Conservation (phyloP, 2,329 filamentous ascomycete species). For the Magnaporthiopsis rhizophila region DNA sequence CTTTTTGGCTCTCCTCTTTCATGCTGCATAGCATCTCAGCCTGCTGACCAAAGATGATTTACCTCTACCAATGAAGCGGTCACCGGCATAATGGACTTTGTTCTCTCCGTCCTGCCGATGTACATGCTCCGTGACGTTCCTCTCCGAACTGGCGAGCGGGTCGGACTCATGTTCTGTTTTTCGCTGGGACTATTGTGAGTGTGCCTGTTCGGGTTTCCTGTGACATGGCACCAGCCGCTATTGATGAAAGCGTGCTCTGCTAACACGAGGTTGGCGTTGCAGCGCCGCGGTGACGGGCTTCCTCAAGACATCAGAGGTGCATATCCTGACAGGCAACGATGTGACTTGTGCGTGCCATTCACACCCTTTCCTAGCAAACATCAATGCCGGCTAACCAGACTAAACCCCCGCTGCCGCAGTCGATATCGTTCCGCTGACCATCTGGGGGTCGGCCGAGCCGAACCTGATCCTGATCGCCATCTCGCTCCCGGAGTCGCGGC, state of each 20-base stretch:
- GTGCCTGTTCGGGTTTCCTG: neutral
- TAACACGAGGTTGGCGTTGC: neutral
- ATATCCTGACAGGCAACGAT: neutral
- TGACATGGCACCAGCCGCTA: too few relatives aligned
- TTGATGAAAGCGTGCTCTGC: too few relatives aligned
- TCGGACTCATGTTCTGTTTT: slow-evolving; percentile 1
- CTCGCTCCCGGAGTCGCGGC: neutral
- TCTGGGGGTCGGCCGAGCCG: slow-evolving; percentile 3
- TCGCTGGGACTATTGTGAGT: neutral
- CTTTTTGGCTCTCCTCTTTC: neutral
- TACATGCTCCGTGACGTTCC: neutral
- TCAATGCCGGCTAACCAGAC: neutral
- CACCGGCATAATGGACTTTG: slow-evolving; percentile 3
- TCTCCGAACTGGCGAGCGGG: neutral
- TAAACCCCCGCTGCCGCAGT: neutral
- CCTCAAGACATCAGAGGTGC: slow-evolving; percentile 2
- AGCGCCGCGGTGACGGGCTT: slow-evolving; percentile 3
- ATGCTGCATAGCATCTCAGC: too few relatives aligned
- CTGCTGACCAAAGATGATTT: neutral
- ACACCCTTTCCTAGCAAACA: too few relatives aligned
- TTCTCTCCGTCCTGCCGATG: neutral
- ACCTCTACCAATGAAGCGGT: neutral
- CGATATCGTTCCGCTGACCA: neutral
- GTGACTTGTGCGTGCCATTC: neutral
- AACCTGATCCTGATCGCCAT: slow-evolving; percentile 1